A percentile compares a stretch with the other conserved stretches of the same genome.
Conservation (phyloP, 139 green algal genomes). For the Edaphochlamys debaryana region DNA sequence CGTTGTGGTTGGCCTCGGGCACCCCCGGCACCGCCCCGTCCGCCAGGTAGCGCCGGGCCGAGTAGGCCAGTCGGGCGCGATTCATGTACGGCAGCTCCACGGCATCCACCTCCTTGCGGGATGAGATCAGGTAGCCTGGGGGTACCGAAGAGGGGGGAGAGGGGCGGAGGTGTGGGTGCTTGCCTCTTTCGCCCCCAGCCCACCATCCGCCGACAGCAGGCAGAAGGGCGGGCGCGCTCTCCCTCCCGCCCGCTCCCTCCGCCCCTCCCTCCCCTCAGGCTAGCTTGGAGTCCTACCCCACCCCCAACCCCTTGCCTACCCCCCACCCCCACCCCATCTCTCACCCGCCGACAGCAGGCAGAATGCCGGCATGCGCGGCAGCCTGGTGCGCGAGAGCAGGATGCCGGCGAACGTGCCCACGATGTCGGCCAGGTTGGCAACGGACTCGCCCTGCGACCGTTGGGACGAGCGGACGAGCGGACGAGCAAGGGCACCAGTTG, state of each 20-base stretch:
- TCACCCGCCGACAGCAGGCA: constrained; percentile 65
- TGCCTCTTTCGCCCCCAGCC: too few species aligned
- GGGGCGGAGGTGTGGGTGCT: background rate
- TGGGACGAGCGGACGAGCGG: background rate
- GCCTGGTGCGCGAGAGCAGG: constrained; percentile 17
- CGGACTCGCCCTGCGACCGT: constrained; percentile 73
- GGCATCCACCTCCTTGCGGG: constrained; percentile 75
- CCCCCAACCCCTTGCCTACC: background rate
- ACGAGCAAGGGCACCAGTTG: background rate
- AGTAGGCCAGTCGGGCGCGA: constrained; percentile 69
- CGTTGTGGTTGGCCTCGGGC: constrained; percentile 74
- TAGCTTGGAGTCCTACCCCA: background rate
- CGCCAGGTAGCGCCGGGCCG: constrained; percentile 21
- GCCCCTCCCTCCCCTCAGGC: background rate
- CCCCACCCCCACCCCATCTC: too few species aligned
- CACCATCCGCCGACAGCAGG: background rate
- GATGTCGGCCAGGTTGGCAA: constrained; percentile 90
- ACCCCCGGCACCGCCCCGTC: constrained; percentile 63
- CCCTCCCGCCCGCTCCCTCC: background rate
- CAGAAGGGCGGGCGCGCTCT: too few species aligned
- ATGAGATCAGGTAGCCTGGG: constrained; percentile 52
- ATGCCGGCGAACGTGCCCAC: constrained; percentile 76
- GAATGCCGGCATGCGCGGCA: constrained; percentile 76
- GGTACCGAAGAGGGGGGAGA: background rate
- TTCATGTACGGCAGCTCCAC: constrained; percentile 91